phyloP scores from a whole-genome alignment of 768 basidiomycete species.

The Kwoniella dejecticola region DNA sequence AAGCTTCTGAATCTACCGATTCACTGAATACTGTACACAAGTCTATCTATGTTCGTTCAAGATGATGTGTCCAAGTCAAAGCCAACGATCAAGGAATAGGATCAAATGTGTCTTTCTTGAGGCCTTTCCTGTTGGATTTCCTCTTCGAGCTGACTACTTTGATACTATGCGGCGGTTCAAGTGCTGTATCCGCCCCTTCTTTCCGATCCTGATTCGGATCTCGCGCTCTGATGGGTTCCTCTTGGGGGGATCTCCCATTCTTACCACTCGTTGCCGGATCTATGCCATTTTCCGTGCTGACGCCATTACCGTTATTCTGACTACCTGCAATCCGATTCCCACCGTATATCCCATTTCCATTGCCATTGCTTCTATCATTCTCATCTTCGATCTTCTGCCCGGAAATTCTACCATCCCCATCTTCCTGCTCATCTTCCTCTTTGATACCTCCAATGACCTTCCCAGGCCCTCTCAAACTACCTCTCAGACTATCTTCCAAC shows the following conservation, averaged over 20 bases:
- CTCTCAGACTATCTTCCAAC: constrained; percentile 9
- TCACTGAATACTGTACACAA: too few relatives aligned
- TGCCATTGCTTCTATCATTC: neutral
- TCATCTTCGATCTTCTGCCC: neutral
- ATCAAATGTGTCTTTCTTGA: constrained; percentile 21
- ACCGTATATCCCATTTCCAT: constrained; percentile 1
- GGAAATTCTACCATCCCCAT: neutral
- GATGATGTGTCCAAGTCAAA: too few relatives aligned
- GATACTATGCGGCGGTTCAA: constrained; percentile 1
- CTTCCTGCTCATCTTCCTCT: constrained; percentile 9
- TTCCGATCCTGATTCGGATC: neutral
- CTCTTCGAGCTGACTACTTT: constrained; percentile 23
- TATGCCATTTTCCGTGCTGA: too few relatives aligned
- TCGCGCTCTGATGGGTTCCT: too few relatives aligned
- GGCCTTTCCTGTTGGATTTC: constrained; percentile 9
- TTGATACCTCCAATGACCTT: constrained; percentile 13
- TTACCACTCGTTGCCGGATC: too few relatives aligned
- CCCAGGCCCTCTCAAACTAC: constrained; percentile 15
- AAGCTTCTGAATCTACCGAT: too few relatives aligned
- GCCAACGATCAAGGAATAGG: constrained; percentile 11
- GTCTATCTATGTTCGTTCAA: too few relatives aligned
- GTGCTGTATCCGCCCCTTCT: neutral
- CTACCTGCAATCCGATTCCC: too few relatives aligned
- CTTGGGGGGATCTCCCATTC: neutral
- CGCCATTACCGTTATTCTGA: too few relatives aligned